Evolutionary conservation across 2,329 filamentous ascomycete genomes (phyloP), one percentile per base, ranked within the genome.

Genomic region (Beauveria australis): DNA sequence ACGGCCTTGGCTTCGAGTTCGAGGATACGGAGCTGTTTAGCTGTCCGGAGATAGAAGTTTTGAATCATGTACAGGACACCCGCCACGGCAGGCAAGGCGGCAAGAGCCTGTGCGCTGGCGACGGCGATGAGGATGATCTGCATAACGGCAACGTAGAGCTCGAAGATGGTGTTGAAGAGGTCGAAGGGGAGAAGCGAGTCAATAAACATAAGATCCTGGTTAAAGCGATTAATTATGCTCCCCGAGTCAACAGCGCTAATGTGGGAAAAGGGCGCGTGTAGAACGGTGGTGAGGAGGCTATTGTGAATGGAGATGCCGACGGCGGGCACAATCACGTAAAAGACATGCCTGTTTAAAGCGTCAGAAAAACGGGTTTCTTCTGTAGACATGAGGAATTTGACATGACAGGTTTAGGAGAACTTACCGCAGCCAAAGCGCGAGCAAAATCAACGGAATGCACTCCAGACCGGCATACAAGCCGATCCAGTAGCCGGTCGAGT

Each of bases 141-240:
- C 30, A 58, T 40, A 19, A 58, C 33, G 19, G 55, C 55, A 19
- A 41, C 22, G 44, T 26, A 41, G 19, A 49, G 55, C 55, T 58
- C 55, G 5, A 5, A 16, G 9, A 58, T 33, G 10, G 55, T 58
- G 12, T 58, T 58, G 19, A 58, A 58, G 22, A 58, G 46, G 22
- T 48, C 33, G 2, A 49, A 19, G 14, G 55, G 46, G 6, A 58
- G 46, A 18, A 49, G 5, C 3, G 28, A 40, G 46, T 51, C 55
- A 22, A 58, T 41, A 8, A 58, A 58, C 19, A 49, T 40, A 5
- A 58, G 55, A 24, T 58, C 55, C 18, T 58, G 55, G 46, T 58
- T 58, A 14, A 58, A 41, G 30, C 55, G 55, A 16, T 58, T 58
- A 5, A 58, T 37, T 16, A 59, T 28, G 12, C 47, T 59, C 10